Evolutionary conservation across 768 basidiomycete genomes (phyloP).

Genomic region (Rhodosporidiobolus odoratus): DNA sequence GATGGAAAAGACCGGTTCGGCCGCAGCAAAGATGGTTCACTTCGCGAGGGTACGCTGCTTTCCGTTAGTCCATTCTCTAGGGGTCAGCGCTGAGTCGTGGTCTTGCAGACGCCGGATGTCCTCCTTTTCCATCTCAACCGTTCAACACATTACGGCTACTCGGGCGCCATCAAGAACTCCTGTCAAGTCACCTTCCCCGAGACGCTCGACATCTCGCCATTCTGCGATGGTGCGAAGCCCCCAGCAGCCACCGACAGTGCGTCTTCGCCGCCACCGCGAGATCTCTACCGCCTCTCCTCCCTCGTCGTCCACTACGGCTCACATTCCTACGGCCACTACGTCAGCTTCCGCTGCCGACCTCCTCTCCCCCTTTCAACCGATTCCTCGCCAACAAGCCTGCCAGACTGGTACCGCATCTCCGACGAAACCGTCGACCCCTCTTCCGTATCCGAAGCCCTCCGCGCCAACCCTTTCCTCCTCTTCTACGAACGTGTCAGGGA

Average conservation of each 20-base stretch:
- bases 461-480: slow-evolving; percentile 80
- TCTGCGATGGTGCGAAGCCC: slow-evolving; percentile 70
- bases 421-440: background rate
- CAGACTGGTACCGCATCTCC: no score
- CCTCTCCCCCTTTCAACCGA: slow-evolving; percentile 41
- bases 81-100: background rate
- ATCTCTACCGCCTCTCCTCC: slow-evolving; percentile 76
- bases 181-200: slow-evolving; percentile 77
- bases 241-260: slow-evolving; percentile 57
- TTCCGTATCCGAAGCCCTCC: slow-evolving; percentile 60
- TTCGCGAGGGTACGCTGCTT: slow-evolving; percentile 65
- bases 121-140: slow-evolving; percentile 87
- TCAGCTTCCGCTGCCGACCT: slow-evolving; percentile 66
- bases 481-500: slow-evolving; percentile 74
- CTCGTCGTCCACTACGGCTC: slow-evolving; percentile 90
- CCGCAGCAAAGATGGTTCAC: slow-evolving; percentile 86
- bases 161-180: slow-evolving; percentile 67
- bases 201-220: slow-evolving; percentile 80
- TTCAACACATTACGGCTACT: slow-evolving; percentile 54
- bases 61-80: no score
- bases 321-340: slow-evolving; percentile 90
- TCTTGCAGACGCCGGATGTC: slow-evolving; percentile 68
- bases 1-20: slow-evolving; percentile 69
- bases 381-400: no score
- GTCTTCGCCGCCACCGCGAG: slow-evolving; percentile 53